These are phyloP conservation scores for Calocybe cyanea DNA, from an alignment of 768 basidiomycete species.

Conservation along the genomic window DNA sequence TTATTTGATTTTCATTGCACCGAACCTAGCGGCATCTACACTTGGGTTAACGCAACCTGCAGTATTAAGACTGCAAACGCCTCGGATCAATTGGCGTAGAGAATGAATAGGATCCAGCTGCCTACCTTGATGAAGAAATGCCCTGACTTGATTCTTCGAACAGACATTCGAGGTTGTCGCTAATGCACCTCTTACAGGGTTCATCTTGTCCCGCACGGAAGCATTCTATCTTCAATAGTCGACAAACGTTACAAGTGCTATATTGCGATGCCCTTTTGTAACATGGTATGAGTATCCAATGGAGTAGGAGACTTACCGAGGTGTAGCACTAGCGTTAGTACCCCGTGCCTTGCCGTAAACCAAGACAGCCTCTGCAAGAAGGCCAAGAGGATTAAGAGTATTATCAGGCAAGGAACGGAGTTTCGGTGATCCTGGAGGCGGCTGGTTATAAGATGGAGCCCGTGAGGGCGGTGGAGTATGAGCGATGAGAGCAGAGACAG, in stretches of 20 bases:
- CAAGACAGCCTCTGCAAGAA: constrained; percentile 86
- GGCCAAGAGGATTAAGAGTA: constrained; percentile 84
- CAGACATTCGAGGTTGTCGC: too few species aligned
- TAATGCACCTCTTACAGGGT: too few species aligned
- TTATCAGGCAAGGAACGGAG: constrained; percentile 92
- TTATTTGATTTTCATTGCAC: too few species aligned
- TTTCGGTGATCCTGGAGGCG: constrained; percentile 64
- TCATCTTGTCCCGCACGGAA: too few species aligned
- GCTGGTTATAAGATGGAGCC: constrained; percentile 24
- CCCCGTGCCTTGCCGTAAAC: too few species aligned
- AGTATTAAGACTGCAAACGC: constrained; percentile 64
- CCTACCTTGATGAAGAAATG: constrained; percentile 80
- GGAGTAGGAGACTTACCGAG: too few species aligned
- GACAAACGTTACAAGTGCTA: too few species aligned
- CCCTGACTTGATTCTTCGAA: constrained; percentile 98
- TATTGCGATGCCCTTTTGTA: too few species aligned
- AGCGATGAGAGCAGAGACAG: constrained; percentile 56
- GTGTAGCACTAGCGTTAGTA: too few species aligned
- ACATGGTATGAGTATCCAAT: too few species aligned
- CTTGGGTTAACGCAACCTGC: constrained; percentile 89
- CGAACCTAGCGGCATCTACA: too few species aligned
- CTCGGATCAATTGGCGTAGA: constrained; percentile 21
- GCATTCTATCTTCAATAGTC: too few species aligned
- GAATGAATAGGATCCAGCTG: constrained; percentile 9
- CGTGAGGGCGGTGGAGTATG: constrained; percentile 46